Base-by-base conservation (phyloP, 352 stramenopile species). In the Plasmopara halstedii region DNA sequence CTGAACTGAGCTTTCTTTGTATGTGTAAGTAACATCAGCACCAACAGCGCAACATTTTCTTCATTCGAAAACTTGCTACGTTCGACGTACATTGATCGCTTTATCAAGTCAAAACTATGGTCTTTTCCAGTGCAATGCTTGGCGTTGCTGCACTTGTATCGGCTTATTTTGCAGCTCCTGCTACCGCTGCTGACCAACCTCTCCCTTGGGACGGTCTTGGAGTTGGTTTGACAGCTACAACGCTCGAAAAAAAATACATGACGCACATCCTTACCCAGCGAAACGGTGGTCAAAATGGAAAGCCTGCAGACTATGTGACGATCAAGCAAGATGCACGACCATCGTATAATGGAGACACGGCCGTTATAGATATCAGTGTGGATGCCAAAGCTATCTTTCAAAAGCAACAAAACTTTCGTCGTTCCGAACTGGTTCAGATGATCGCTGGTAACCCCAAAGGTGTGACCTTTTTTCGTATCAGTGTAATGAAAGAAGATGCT, bases 221-320 rank as follows among this genome's bases (percentile, higher is more conserved):
- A 15, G 43, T 70, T 20, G 59, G 74, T 37, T 39, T 83, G 11
- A 77, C 62, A 10, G 58, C 79, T 21, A 56, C 46, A 18, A 76
- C 65, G 19, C 47, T 80, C 35, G 48, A 42, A 13, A 53, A 57
- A 33, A 77, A 80, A 60, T 83, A 68, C 55, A 42, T 72, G 56
- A 62, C 62, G 15, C 65, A 83, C 59, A 80, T 83, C 23, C 42
- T 83, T 25, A 80, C 58, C 47, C 56, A 66, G 65, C 71, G 67
- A 51, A 51, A 80, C 38, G 50, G 56, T 34, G 49, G 40, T 31
- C 41, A 50, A 41, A 54, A 53, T 5, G 59, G 47, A 18, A 53
- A 77, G 42, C 46, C 43, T 0, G 52, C 63, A n/a, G 43, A 81
- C 56, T 81, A 70, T 42, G 58, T 78, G 20, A 62, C 67, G 6